Base-by-base conservation (phyloP, 768 basidiomycete genomes). In the Amylocystis lapponica region DNA sequence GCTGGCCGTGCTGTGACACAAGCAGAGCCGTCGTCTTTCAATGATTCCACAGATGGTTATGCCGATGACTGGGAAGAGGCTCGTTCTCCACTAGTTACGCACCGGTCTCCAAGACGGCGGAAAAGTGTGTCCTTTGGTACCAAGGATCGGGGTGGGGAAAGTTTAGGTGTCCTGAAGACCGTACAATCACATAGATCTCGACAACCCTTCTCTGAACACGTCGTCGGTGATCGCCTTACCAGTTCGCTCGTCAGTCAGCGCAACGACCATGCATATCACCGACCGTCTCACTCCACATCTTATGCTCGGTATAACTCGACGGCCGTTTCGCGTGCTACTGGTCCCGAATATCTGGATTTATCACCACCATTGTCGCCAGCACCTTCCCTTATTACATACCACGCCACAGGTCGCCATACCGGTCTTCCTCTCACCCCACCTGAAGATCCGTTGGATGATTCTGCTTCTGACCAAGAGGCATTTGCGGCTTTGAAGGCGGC, bases 1-100 rank as follows among this genome's bases (percentile, higher is more conserved):
- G 74, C 81, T 2, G 82, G 79, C 9, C 77, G 88, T 36, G 73
- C 83, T 38, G 73, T 86, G 16, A 82, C 83, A 1, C 86, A 88
- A 39, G 85, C 81, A 10, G 83, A 82, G 50, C 67, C 78, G 1
- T 66, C 79, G 2, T 70, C 77, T 7, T 69, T 75, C 1, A 68
- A 76, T 30, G 43, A 36, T 19, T n/a, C 50, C 2, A 67, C 67
- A 12, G 53, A 65, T 2, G 52, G 67, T 27, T 58, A 78, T 51
- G 60, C 66, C 30, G 84, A 89, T 45, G 86, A 87, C 19, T 60
- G 55, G 17, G 79, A 85, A 0, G 83, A 87, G 21, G 0, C 43
- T 61, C 20, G 49, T 60, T 9, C 40, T 57, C 1, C 58, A 30
- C 33, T 10, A 9, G 62, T 14, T 43, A 36, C 62, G 67, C 26